Evolutionary conservation across 2,329 filamentous ascomycete species (phyloP).

Genomic region (Scleromitrula shiraiana): DNA sequence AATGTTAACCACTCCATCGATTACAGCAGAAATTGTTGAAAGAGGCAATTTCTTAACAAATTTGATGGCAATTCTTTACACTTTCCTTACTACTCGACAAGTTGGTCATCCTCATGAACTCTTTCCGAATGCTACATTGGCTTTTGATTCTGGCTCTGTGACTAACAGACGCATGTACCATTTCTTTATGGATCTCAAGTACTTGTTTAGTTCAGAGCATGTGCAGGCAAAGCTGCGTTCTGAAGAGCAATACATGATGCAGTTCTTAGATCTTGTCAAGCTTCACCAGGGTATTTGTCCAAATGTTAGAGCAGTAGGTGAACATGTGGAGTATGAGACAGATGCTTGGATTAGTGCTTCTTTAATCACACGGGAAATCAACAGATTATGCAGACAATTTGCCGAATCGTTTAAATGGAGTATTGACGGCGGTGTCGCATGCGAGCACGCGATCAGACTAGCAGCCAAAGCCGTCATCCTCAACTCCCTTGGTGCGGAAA

Average conservation of each 20-base stretch:
- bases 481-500: conserved; percentile 84
- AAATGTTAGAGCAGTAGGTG: conserved; percentile 82
- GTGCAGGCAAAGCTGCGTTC: conserved; percentile 77
- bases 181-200: conserved; percentile 92
- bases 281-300: conserved; percentile 96
- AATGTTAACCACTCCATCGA: conserved; percentile 93
- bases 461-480: conserved; percentile 79
- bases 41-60: conserved; percentile 93
- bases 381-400: conserved; percentile 81
- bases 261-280: conserved; percentile 93
- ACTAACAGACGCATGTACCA: conserved; percentile 95
- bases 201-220: conserved; percentile 79
- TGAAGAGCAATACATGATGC: conserved; percentile 80
- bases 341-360: conserved; percentile 98
- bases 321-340: conserved; percentile 96
- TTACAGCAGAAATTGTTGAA: conserved; percentile 91
- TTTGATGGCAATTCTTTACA: conserved; percentile 92
- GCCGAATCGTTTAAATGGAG: conserved; percentile 75
- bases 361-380: conserved; percentile 89
- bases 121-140: conserved; percentile 74
- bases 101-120: conserved; percentile 91
- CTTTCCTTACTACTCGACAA: conserved; percentile 91
- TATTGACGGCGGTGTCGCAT: conserved; percentile 32
- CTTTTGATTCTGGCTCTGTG: conserved; percentile 89
- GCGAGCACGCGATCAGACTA: conserved; percentile 53